A percentile compares a stretch with the other conserved stretches of the same genome.
Conservation (phyloP, 2,329 filamentous ascomycete species). For the Chalaropsis thielavioides region DNA sequence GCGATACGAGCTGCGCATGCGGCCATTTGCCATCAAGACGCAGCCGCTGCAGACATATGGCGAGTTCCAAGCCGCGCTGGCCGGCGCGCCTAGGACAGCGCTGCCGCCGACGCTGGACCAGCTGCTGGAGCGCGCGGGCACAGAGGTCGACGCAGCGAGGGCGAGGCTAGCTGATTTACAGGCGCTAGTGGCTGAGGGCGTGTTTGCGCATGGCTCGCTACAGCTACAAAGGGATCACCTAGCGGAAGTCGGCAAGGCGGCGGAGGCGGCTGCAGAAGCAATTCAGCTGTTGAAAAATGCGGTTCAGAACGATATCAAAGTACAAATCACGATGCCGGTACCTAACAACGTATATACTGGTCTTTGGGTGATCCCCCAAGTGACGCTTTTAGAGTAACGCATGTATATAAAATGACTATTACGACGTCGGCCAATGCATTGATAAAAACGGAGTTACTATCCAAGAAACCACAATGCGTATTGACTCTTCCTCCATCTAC, state of each 20-base stretch:
- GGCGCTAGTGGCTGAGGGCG: background rate
- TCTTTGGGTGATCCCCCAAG: conserved; percentile 14
- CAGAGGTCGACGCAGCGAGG: background rate
- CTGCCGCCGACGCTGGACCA: conserved; percentile 18
- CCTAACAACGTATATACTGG: conserved; percentile 7
- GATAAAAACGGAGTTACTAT: background rate
- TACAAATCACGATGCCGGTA: conserved; percentile 6
- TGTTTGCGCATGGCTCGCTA: conserved; percentile 9
- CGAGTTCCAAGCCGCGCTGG: conserved; percentile 34
- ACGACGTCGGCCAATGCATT: background rate
- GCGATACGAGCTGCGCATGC: conserved; percentile 75
- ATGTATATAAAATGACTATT: background rate
- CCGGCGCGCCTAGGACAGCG: background rate
- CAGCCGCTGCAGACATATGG: conserved; percentile 31
- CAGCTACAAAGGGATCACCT: conserved; percentile 7
- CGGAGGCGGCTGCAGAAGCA: background rate
- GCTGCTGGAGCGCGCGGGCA: conserved; percentile 4
- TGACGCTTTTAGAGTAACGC: background rate
- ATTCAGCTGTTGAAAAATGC: conserved; percentile 32
- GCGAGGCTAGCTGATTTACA: background rate
- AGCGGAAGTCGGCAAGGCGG: background rate
- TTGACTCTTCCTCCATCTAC: background rate
- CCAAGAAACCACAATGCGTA: background rate
- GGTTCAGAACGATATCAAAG: conserved; percentile 24
- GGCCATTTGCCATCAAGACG: conserved; percentile 45